phyloP scores from a whole-genome alignment of 2,329 filamentous ascomycete genomes.

The Lecanosticta acicola region DNA sequence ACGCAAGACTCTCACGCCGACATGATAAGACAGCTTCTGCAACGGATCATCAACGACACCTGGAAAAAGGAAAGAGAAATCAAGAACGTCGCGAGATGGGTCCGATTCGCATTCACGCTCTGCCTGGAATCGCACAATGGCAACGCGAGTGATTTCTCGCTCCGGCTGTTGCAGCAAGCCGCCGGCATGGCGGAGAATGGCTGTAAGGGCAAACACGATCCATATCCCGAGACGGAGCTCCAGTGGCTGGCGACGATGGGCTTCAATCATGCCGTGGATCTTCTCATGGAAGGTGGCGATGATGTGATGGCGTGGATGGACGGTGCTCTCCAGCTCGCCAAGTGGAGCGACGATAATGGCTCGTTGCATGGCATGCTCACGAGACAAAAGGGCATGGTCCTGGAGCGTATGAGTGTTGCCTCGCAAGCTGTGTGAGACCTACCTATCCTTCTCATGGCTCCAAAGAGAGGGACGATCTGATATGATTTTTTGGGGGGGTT shows the following conservation, averaged over 20 bases:
- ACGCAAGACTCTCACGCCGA: constrained; percentile 1
- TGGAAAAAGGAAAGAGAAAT: constrained; percentile 51
- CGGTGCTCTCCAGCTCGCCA: constrained; percentile 57
- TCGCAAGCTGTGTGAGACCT: not conserved
- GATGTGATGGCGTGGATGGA: constrained; percentile 54
- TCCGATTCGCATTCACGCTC: constrained; percentile 69
- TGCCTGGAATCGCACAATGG: constrained; percentile 49
- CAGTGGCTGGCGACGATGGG: constrained; percentile 68
- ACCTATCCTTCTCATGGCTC: too few species aligned
- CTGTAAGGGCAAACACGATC: constrained; percentile 18
- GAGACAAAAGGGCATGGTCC: constrained; percentile 23
- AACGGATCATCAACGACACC: constrained; percentile 65
- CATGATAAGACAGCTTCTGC: constrained; percentile 40
- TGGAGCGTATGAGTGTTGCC: constrained; percentile 10
- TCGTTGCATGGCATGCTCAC: constrained; percentile 36
- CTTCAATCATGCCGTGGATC: constrained; percentile 67
- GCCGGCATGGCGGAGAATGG: constrained; percentile 45
- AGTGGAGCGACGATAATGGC: constrained; percentile 50
- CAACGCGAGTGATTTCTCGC: constrained; percentile 10
- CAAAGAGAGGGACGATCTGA: too few species aligned
- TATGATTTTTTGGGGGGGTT: too few species aligned
- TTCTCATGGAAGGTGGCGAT: constrained; percentile 54
- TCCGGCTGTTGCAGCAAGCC: constrained; percentile 57
- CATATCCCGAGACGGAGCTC: constrained; percentile 62
- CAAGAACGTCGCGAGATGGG: constrained; percentile 64